A percentile compares a stretch with the other conserved stretches of the same genome.
phyloP scores from a whole-genome alignment of 1,284 basidiomycete species.

The Microstroma glucosiphilum region DNA sequence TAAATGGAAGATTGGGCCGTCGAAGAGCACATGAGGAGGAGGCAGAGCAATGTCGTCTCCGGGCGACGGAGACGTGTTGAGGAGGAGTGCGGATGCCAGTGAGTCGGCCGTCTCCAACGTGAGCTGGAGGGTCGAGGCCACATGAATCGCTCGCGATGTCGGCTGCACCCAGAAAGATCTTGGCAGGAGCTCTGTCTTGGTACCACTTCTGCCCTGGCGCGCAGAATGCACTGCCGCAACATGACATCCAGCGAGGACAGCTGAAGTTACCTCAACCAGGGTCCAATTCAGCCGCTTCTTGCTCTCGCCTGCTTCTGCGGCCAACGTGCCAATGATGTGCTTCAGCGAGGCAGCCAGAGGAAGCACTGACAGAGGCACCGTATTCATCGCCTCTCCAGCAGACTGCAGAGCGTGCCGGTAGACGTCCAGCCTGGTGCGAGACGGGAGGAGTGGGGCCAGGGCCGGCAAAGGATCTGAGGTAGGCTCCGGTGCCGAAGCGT shows the following conservation, averaged over 20 bases:
- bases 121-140: constrained; percentile 11
- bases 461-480: constrained; percentile 7
- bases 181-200: not conserved
- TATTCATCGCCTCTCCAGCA: not conserved
- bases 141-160: constrained; percentile 12
- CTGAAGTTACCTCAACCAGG: constrained; percentile 4
- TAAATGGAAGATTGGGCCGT: constrained; percentile 14
- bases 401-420: constrained; percentile 12
- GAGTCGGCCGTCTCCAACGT: constrained; percentile 10
- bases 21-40: constrained; percentile 9
- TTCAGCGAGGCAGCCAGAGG: constrained; percentile 9
- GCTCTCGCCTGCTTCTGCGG: not conserved
- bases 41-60: not conserved
- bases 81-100: not conserved
- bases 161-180: constrained; percentile 6
- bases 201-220: not conserved
- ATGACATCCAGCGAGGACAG: constrained; percentile 1
- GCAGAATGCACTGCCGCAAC: not conserved
- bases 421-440: constrained; percentile 6
- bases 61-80: not conserved
- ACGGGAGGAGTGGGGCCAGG: constrained; percentile 7
- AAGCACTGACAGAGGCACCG: constrained; percentile 2
- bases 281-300: constrained; percentile 12
- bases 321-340: constrained; percentile 4
- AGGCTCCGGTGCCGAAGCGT: constrained; percentile 1